Base-by-base conservation (phyloP, 176 grass and related monocot species). In the Eragrostis nindensis region DNA sequence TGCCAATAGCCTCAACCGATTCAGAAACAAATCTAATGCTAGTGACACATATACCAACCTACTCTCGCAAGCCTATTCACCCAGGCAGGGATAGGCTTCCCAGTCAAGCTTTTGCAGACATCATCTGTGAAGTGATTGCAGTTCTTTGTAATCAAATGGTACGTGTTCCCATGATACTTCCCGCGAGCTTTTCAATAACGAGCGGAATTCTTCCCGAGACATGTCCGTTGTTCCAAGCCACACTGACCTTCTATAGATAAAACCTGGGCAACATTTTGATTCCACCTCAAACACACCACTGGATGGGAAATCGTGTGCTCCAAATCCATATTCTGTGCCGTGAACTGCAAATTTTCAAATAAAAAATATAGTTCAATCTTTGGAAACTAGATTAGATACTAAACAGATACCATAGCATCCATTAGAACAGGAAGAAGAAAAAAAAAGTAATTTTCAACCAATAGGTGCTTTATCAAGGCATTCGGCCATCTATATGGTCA, bases 61-160 rank as follows among this genome's bases (percentile, higher is more conserved):
- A 98, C 82, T 98, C 86, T 92, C 2, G 95, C 95, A 55, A 98
- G 86, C 70, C 95, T 84, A 83, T 98, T 98, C 38, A 98, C 95
- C 95, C 92, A 98, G 62, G 90, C 83, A 80, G 95, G 95, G 78
- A 98, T 98, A 59, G 90, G 86, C 57, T 98, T 98, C 77, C 95
- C 95, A 77, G 92, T 94, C 62, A 98, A 79, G 71, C 25, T 85
- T 82, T 89, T 85, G 71, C 85, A 93, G 22, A 93, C 90, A 87
- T 98, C 95, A 80, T 98, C 88, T 6, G 92, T 91, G 43, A 98
- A 98, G 79, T 98, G 95, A 76, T 98, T 98, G 88, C 95, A 98
- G 65, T 98, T 98, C 92, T 98, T 98, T 69, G 80, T 76, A 76
- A 98, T 93, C 75, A 98, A 86, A 87, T 98, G 83, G 2, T 98